Evolutionary conservation across 306 rosid species (phyloP), one percentile per base, ranked within the genome.

Genomic region (Oemleria cerasiformis): DNA sequence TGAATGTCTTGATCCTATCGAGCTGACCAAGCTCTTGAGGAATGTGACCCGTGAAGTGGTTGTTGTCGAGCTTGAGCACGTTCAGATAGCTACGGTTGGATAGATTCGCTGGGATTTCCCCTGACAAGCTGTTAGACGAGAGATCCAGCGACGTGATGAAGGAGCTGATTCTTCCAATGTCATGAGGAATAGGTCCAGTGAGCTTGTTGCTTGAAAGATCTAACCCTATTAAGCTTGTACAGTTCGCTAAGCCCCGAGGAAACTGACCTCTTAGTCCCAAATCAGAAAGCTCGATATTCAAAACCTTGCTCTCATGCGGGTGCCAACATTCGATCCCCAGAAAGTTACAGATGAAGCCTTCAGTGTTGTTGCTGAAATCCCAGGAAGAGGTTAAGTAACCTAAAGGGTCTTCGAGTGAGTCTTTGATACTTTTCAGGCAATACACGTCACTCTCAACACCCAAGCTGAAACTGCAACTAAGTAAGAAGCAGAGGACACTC

Each of bases 291-390:
- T 1, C 9, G 66, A 78, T 38, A 12, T 65, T 55, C 1, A 65
- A 17, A 20, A 78, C 73, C n/a, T 11, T 45, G 61, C 42, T 65
- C 20, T 72, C 73, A 1, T 40, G n/a, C 9, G 42, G 57, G 36
- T 23, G 70, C 79, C 79, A 75, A 9, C 79, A 75, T 3, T 68
- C 68, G 15, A 75, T 25, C 2, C 80, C 80, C 0, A 12, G 12
- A 19, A 76, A 69, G 11, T 41, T 25, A 14, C 73, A 75, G 41
- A 68, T 17, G 73, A 41, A 60, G 5, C 70, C 75, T 21, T 75
- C 67, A 1, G 65, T 61, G 0, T 6, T 25, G 70, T 76, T 51
- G 69, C 4, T 47, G 39, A 76, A 76, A 50, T 68, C 41, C 80
- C 80, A 76, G 4, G 70, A 48, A 67, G 41, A 11, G 9, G 8